These are phyloP conservation scores for Debaryomyces tyrocola DNA, from an alignment of 805 yeast species.

Conservation along the genomic window DNA sequence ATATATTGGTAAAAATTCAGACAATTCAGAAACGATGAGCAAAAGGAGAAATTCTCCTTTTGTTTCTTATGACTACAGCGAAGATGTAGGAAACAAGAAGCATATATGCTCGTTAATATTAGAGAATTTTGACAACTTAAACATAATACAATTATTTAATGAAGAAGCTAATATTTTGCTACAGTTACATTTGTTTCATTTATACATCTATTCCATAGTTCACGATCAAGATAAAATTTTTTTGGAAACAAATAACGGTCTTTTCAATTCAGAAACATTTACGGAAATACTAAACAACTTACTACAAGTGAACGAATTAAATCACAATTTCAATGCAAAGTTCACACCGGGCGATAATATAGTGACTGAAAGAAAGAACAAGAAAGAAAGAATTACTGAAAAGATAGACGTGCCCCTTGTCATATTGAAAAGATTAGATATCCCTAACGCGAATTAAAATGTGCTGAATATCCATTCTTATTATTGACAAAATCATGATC, in stretches of 20 bases:
- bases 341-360: conserved; percentile 6
- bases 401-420: conserved; percentile 12
- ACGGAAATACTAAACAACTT: conserved; percentile 4
- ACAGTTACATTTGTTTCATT: conserved; percentile 3
- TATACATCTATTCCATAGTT: conserved; percentile 7
- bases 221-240: conserved; percentile 12
- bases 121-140: conserved; percentile 2
- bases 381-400: conserved; percentile 3
- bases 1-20: neutral
- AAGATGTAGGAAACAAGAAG: neutral
- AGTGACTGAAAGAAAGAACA: neutral
- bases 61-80: neutral
- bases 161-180: neutral
- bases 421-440: conserved; percentile 14
- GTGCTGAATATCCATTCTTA: no score
- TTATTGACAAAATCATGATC: no score
- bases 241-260: neutral
- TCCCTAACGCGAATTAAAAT: neutral
- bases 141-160: neutral
- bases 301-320: conserved; percentile 5
- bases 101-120: neutral
- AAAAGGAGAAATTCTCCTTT: no score
- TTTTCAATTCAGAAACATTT: neutral
- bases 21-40: neutral
- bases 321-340: conserved; percentile 8